Base-by-base conservation (phyloP, 2,329 filamentous ascomycete species). In the Aquanectria penicillioides region DNA sequence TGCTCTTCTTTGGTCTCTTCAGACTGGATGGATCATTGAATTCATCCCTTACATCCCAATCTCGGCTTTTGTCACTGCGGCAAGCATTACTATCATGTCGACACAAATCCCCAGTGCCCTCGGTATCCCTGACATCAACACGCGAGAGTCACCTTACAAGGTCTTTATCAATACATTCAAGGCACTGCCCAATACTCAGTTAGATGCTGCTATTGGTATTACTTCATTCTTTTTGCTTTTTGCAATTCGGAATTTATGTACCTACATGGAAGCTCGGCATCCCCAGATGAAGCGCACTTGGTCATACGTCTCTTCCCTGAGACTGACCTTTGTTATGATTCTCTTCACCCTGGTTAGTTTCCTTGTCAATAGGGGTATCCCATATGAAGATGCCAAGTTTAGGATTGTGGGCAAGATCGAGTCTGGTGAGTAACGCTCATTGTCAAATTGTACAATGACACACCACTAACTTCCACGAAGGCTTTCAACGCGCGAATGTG, bases 311-410 rank as follows among this genome's bases (percentile, higher is more conserved):
- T 89, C 86, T n/a, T 93, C 92, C 0, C 79, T 94, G 6, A 85
- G 91, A 10, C 88, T 91, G 23, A 90, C 87, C 0, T 91, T 94
- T 67, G 86, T 92, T 52, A 91, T 94, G 69, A 73, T 93, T 18
- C 80, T 94, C 2, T 93, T 92, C 74, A 92, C 89, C 3, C 74
- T 93, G 61, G 86, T 94, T 70, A 90, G 89, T 72, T 92, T 84
- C 59, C 78, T 92, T 5, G 84, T 85, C 53, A 89, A 92, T 66
- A 77, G 85, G 8, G 74, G 86, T 50, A 78, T 77, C 28, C 74
- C 71, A 11, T 70, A 81, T n/a, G 72, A 68, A 0, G 59, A 86
- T 2, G 78, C 82, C 4, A 77, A 77, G 31, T 90, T 93, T 72
- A 80, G 76, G n/a, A 84, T 92, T 29, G 77, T 93, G 0, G 88